phyloP scores from a whole-genome alignment of 306 rosid genomes.

The Castanea sativa region DNA sequence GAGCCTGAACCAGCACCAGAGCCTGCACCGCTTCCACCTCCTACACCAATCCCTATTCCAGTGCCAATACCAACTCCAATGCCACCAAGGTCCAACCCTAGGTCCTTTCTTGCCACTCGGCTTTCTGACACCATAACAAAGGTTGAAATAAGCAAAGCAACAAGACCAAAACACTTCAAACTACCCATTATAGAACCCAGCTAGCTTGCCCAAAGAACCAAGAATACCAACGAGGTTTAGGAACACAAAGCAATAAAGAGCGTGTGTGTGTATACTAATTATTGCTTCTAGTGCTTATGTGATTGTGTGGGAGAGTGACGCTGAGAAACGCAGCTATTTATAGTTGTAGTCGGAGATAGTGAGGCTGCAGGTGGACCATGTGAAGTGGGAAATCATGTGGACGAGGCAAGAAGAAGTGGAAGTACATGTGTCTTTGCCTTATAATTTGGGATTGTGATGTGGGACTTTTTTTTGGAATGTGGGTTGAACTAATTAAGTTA shows the following conservation, averaged over 20 bases:
- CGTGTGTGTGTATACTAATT: neutral
- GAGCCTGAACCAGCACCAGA: constrained; percentile 1
- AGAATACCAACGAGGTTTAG: neutral
- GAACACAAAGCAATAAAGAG: neutral
- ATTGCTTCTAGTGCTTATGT: neutral
- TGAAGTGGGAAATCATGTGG: constrained; percentile 14
- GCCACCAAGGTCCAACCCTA: constrained; percentile 66
- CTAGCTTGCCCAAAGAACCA: constrained; percentile 16
- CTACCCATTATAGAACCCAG: constrained; percentile 1
- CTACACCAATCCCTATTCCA: constrained; percentile 49
- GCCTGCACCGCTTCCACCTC: constrained; percentile 34
- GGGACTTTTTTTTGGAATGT: neutral
- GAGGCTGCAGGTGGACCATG: constrained; percentile 13
- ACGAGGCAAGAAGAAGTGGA: constrained; percentile 30
- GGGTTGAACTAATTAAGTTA: neutral
- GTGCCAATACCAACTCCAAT: constrained; percentile 54
- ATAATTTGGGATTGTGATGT: neutral
- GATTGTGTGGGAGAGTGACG: neutral
- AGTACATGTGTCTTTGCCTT: constrained; percentile 11
- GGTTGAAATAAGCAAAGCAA: constrained; percentile 40
- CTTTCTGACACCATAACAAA: constrained; percentile 34
- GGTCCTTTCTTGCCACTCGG: constrained; percentile 56
- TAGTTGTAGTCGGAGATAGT: constrained; percentile 10
- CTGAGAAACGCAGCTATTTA: constrained; percentile 22
- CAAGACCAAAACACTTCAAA: constrained; percentile 18